Base-by-base conservation (phyloP, 2,329 filamentous ascomycete species). In the Lachnum nothofagi region DNA sequence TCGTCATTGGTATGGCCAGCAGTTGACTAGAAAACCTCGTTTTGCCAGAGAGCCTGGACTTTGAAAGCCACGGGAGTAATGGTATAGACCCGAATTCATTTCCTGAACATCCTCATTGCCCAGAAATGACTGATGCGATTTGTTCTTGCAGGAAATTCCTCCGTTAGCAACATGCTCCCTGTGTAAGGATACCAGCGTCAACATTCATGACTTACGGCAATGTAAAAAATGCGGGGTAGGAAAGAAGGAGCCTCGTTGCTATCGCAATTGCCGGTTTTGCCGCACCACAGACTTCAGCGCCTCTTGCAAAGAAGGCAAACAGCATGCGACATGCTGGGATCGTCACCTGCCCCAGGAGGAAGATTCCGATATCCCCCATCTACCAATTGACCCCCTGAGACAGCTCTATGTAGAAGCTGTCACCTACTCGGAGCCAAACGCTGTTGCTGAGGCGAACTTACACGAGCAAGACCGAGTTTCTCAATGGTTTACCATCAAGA, bases 401-500 rank as follows among this genome's bases (percentile, higher is more conserved):
- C 41, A 48, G 20, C 39, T 48, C 2, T 48, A 48, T 6, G 31
- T 48, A 4, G 45, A 48, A 34, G 45, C 45, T 24, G 45, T 48
- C 20, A 48, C 45, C 3, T 48, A 48, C 16, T 48, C 39, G 19
- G 43, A 45, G 43, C 27, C 20, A 42, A 20, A 48, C 20, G 39
- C 41, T 16, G 24, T 17, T 22, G 19, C 23, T 9, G 38, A 48
- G 29, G 39, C 41, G 12, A 35, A 35, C 9, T 22, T 48, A 29
- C 45, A 48, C 20, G 25, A 48, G 12, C 17, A 48, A 37, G 45
- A 48, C 16, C 38, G 45, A 6, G 22, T 48, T 42, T 39, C 45
- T 19, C 27, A 48, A 33, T 48, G 45, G 45, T 48, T 48, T 48
- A 48, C 45, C 3, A 48, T 48, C 23, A 48, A 37, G 39, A 48